Base-by-base conservation (phyloP, 805 yeast species). In the Candida sonorensis region DNA sequence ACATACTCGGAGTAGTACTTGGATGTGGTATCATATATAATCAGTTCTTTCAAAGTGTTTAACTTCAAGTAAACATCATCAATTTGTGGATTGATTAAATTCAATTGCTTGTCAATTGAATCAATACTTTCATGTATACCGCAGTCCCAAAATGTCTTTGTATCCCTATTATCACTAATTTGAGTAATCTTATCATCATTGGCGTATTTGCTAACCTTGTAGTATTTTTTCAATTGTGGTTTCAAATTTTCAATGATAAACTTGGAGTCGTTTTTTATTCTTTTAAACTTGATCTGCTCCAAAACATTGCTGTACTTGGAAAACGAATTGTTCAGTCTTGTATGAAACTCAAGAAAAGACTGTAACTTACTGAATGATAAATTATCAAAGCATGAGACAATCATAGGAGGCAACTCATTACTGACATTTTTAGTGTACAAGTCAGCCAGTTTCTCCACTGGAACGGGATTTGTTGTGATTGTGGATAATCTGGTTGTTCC, bases 311-410 rank as follows among this genome's bases (percentile, higher is more conserved):
- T 45, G 47, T 64, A 63, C 38, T 62, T 62, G 7, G 69, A 59
- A 20, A 68, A 40, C 1, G 94, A 83, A 30, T 62, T 53, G 3
- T 55, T 45, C 27, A 85, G 43, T 30, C 76, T 63, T 10, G 53
- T 47, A 11, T 73, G 73, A 41, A 88, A 76, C 14, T 75, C 75
- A 13, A 81, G 46, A 53, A 86, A 74, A 1, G 86, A 80, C 18
- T 67, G 64, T 12, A 86, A 47, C 50, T 86, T 87, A 37, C 78
- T 76, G 53, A 69, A 83, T 0, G 81, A 67, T 14, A 68, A 65
- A 16, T 67, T 65, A 23, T 76, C 71, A 43, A 81, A 75, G 1
- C 83, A 81, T 14, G 64, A 59, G 22, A 61, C 51, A 11, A 75
- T 53, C 45, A 67, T 70, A 15, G 65, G 55, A 7, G 65, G 64